Base-by-base conservation (phyloP, 73 alveolate species). In the Breviolum minutum region DNA sequence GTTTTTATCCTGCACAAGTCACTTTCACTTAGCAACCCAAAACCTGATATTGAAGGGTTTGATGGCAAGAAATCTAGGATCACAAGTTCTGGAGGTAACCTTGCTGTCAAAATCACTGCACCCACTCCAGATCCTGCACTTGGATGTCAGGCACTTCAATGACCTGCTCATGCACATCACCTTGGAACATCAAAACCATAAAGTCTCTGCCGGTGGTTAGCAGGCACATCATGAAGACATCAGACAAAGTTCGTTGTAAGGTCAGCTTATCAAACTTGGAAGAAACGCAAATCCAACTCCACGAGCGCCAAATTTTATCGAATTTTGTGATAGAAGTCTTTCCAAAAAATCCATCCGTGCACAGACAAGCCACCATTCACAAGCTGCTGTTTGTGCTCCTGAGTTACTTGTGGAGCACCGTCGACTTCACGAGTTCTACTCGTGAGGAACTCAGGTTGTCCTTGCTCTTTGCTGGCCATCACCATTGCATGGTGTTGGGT, bases 401-500 rank as follows among this genome's bases (percentile, higher is more conserved):
- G 95, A 19, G 95, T 88, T 71, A 88, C 95, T 85, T 88, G 95
- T 30, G 95, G 85, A 17, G 84, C 81, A 27, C 95, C 92, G 62
- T 83, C 92, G 20, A 83, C 92, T 61, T 83, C 92, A 22, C 92
- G 92, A 5, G 92, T 61, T 17, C 92, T 71, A 5, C 76, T 60
- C 6, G 76, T 61, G 12, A 61, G 76, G 10, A 83, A 20, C 22
- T 83, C 92, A 12, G 92, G 76, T 10, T 54, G 92, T 11, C 76
- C 92, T 26, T 83, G 92, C 74, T 83, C 92, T n/a, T 70, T 88
- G 32, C 82, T 73, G 60, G 87, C 95, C 64, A 88, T 70, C 61
- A 26, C 70, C 95, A 88, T 88, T 8, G 95, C 95, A 40, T 88
- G 95, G 86, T 88, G 95, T 54, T 88, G 95, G 20, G 95, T 88